These are phyloP conservation scores for Alternaria solani DNA, from an alignment of 2,329 filamentous ascomycete species.

Conservation along the genomic window DNA sequence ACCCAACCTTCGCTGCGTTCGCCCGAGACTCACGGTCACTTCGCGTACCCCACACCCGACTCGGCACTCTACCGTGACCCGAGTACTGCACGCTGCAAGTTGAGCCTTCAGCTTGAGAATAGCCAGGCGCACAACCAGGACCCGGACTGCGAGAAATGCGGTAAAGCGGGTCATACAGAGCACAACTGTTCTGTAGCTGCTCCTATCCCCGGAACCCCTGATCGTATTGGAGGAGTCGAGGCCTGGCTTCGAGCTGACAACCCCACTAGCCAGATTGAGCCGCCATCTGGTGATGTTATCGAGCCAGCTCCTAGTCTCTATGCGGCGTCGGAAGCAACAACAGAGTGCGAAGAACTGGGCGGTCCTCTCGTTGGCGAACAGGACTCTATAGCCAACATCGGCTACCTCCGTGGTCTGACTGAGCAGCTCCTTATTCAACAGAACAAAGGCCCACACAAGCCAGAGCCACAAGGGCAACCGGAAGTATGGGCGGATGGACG, in stretches of 20 bases:
- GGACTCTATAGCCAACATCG: not conserved
- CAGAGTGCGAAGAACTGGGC: constrained; percentile 1
- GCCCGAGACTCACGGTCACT: not conserved
- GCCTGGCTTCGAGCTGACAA: not conserved
- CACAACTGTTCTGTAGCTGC: not conserved
- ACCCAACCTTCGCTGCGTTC: not conserved
- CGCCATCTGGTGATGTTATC: not conserved
- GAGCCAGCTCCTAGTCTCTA: not conserved
- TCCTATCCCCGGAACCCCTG: not conserved
- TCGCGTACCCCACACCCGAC: constrained; percentile 7
- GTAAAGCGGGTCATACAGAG: not conserved
- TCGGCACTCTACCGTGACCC: not conserved
- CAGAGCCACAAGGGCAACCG: constrained; percentile 51
- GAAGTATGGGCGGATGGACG: constrained; percentile 66
- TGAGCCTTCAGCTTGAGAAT: not conserved
- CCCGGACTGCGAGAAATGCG: not conserved
- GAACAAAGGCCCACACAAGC: constrained; percentile 38
- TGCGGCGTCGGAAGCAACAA: constrained; percentile 10
- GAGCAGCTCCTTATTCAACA: constrained; percentile 25
- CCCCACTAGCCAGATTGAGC: not conserved
- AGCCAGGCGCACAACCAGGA: not conserved
- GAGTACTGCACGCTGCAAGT: not conserved
- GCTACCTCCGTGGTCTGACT: constrained; percentile 17
- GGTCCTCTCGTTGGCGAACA: not conserved
- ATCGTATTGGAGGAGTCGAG: not conserved